Conservation (phyloP, 768 basidiomycete genomes). For the Podaxis sp. region DNA sequence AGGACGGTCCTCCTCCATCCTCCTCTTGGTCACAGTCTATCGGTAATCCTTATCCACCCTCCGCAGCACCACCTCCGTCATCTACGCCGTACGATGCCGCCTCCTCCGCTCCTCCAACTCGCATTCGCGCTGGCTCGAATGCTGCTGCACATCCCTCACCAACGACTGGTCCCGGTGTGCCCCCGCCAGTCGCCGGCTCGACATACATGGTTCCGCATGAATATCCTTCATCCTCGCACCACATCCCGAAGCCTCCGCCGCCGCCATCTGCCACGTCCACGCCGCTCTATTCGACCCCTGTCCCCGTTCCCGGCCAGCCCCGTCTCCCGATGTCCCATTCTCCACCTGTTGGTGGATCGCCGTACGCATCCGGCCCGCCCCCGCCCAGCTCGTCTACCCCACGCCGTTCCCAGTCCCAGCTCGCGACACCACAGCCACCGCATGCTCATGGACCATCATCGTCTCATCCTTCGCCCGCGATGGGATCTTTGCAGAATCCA, state of each 20-base stretch:
- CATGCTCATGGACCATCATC: constrained; percentile 11
- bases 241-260: constrained; percentile 3
- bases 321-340: constrained; percentile 8
- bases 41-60: constrained; percentile 5
- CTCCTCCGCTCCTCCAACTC: not conserved
- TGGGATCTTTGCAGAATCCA: constrained; percentile 13
- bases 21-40: constrained; percentile 4
- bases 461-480: constrained; percentile 14
- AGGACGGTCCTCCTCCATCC: constrained; percentile 1
- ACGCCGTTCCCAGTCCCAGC: constrained; percentile 6
- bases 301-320: constrained; percentile 3
- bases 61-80: not conserved
- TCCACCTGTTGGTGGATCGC: constrained; percentile 9
- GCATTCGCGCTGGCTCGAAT: constrained; percentile 2
- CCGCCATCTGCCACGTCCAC: not conserved
- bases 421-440: constrained; percentile 8
- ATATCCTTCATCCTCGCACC: not conserved
- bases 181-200: not conserved
- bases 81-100: constrained; percentile 2
- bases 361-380: constrained; percentile 5
- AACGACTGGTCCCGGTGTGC: constrained; percentile 7
- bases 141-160: constrained; percentile 1
- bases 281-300: constrained; percentile 3
- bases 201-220: constrained; percentile 9
- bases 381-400: constrained; percentile 6